These are phyloP conservation scores for Ambrosia artemisiifolia DNA, from an alignment of 129 eudicot species.

Conservation along the genomic window DNA sequence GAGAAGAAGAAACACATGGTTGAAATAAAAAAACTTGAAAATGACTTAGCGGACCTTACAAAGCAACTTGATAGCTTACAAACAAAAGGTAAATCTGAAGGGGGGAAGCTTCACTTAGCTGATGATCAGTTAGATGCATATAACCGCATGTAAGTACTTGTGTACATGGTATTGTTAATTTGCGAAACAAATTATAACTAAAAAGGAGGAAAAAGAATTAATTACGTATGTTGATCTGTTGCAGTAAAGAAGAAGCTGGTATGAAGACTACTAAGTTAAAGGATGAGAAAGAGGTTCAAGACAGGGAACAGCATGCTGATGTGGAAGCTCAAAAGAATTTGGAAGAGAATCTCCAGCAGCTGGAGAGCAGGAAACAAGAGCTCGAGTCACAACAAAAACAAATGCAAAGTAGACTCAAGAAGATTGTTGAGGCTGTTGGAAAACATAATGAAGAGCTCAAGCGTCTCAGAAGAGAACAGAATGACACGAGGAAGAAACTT, in stretches of 20 bases:
- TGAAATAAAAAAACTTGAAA: slow-evolving; percentile 75
- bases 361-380: slow-evolving; percentile 78
- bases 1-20: slow-evolving; percentile 71
- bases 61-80: slow-evolving; percentile 64
- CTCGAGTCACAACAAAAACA: slow-evolving; percentile 86
- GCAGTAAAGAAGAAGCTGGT: slow-evolving; percentile 98
- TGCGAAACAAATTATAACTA: not conserved
- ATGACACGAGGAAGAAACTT: slow-evolving; percentile 63
- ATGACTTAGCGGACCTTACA: slow-evolving; percentile 65
- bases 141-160: slow-evolving; percentile 78
- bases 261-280: slow-evolving; percentile 78
- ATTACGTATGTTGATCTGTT: slow-evolving; percentile 15
- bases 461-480: slow-evolving; percentile 65
- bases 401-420: slow-evolving; percentile 70
- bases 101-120: slow-evolving; percentile 81
- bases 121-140: slow-evolving; percentile 81
- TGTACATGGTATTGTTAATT: not conserved
- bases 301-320: slow-evolving; percentile 90
- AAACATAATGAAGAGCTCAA: slow-evolving; percentile 81
- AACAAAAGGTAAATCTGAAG: slow-evolving; percentile 61
- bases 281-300: slow-evolving; percentile 92
- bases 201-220: not conserved
- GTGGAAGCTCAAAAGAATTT: slow-evolving; percentile 82
- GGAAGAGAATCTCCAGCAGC: slow-evolving; percentile 86
- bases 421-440: slow-evolving; percentile 57